Evolutionary conservation across 179 eudicot genomes (phyloP).

Genomic region (Silene vulgaris): DNA sequence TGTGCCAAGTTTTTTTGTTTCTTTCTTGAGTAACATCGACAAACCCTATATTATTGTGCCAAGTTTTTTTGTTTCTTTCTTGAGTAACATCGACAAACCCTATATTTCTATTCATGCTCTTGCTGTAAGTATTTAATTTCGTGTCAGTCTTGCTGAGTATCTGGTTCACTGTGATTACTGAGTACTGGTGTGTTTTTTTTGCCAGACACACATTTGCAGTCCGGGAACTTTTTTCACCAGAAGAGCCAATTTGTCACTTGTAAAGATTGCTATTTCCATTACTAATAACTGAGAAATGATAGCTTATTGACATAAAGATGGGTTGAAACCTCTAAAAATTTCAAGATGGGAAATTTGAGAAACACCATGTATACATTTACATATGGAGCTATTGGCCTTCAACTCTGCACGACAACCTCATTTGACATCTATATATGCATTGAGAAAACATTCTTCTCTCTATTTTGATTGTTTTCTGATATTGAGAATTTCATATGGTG

Average conservation of each 20-base stretch:
- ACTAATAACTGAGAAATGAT: neutral
- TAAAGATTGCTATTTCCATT: neutral
- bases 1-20: no score
- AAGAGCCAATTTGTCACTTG: conserved; percentile 1
- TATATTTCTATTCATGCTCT: neutral
- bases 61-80: no score
- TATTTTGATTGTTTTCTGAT: no score
- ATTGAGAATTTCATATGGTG: no score
- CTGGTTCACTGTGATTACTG: neutral
- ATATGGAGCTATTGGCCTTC: no score
- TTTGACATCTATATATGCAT: no score
- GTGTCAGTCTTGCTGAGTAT: neutral
- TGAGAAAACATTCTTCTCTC: no score
- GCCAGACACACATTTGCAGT: neutral
- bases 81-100: no score
- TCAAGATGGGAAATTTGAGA: neutral
- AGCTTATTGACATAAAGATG: neutral
- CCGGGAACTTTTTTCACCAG: neutral
- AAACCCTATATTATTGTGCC: no score
- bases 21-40: no score
- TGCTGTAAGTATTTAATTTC: neutral
- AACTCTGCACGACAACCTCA: no score
- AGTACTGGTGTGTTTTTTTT: neutral
- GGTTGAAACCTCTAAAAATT: neutral
- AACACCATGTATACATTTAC: neutral